Evolutionary conservation across 768 basidiomycete species (phyloP).

Genomic region (Asterophora lycoperdoides): DNA sequence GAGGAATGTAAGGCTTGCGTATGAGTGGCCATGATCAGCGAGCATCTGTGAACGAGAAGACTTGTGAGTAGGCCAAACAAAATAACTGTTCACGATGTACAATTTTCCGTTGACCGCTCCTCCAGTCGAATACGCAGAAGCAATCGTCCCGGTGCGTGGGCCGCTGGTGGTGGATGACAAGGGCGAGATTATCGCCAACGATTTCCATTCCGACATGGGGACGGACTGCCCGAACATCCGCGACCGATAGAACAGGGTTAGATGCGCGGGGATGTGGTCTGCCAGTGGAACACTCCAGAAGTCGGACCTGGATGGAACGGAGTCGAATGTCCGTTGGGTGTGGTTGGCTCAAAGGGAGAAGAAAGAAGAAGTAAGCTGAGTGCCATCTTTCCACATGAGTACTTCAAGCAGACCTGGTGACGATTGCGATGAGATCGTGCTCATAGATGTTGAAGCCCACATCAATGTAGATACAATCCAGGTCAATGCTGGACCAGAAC

Average conservation of each 20-base stretch:
- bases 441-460: constrained; percentile 39
- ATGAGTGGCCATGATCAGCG: constrained; percentile 6
- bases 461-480: constrained; percentile 32
- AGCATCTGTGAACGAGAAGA: not conserved
- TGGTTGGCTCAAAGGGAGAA: not conserved
- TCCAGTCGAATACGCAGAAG: constrained; percentile 18
- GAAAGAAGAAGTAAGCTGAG: not conserved
- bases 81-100: not conserved
- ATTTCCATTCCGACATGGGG: constrained; percentile 17
- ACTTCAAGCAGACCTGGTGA: constrained; percentile 32
- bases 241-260: constrained; percentile 23
- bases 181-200: constrained; percentile 15
- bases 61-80: too few species aligned
- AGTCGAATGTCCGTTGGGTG: not conserved
- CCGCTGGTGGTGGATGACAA: constrained; percentile 6
- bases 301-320: constrained; percentile 1
- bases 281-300: constrained; percentile 9
- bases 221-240: constrained; percentile 9
- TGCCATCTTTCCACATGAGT: too few species aligned
- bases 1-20: constrained; percentile 22
- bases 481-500: constrained; percentile 26
- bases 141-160: not conserved
- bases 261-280: constrained; percentile 14
- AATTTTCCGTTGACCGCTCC: constrained; percentile 13
- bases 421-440: constrained; percentile 38